These are phyloP conservation scores for Suillus spraguei DNA, from an alignment of 768 basidiomycete genomes.

Conservation along the genomic window DNA sequence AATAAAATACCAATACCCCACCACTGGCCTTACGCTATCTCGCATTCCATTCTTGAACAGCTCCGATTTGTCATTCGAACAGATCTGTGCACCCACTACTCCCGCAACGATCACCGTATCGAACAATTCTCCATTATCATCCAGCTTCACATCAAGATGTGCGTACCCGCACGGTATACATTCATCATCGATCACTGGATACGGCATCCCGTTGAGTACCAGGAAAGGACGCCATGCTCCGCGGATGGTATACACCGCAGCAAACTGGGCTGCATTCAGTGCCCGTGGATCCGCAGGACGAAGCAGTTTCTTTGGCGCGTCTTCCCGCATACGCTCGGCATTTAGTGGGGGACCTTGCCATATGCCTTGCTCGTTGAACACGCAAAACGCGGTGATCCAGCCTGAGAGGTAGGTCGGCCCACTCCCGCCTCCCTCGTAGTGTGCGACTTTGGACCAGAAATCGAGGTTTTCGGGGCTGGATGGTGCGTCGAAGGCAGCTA, in stretches of 20 bases:
- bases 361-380: conserved; percentile 32
- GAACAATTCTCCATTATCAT: conserved; percentile 28
- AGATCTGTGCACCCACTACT: conserved; percentile 33
- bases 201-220: conserved; percentile 33
- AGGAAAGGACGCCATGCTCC: conserved; percentile 25
- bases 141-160: conserved; percentile 32
- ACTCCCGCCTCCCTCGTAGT: conserved; percentile 25
- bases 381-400: conserved; percentile 44
- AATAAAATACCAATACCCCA: conserved; percentile 35
- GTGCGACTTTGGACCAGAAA: conserved; percentile 42
- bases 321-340: conserved; percentile 32
- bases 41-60: conserved; percentile 35
- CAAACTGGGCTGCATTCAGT: conserved; percentile 30
- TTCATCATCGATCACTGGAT: conserved; percentile 30
- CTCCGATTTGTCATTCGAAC: conserved; percentile 33
- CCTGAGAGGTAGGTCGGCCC: conserved; percentile 38
- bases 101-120: conserved; percentile 35
- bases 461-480: conserved; percentile 32
- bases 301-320: conserved; percentile 35
- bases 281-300: conserved; percentile 31
- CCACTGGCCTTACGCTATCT: conserved; percentile 35
- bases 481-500: conserved; percentile 28
- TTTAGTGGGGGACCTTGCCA: conserved; percentile 37
- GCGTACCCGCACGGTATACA: conserved; percentile 34
- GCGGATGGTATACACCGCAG: conserved; percentile 30